Conservation (phyloP, 2,329 filamentous ascomycete genomes). For the Calonectria naviculata region DNA sequence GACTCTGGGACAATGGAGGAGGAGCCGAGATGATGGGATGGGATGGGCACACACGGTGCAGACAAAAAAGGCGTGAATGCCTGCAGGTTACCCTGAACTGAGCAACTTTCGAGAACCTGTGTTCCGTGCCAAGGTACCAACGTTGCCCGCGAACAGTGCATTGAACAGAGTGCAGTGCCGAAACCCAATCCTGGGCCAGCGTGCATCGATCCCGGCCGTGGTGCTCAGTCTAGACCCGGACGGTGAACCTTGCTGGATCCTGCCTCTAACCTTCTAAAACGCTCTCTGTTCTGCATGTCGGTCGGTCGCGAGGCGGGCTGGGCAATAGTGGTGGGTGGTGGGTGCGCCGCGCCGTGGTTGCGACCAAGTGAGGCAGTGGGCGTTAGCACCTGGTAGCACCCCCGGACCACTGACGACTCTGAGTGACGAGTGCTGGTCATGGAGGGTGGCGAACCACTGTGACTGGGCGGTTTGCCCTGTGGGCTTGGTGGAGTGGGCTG, state of each 20-base stretch:
- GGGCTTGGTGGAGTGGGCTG: constrained; percentile 17
- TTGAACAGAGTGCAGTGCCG: constrained; percentile 11
- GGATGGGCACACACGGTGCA: not conserved
- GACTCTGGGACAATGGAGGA: not conserved
- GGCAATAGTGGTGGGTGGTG: constrained; percentile 14
- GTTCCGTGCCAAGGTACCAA: constrained; percentile 1
- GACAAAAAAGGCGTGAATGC: not conserved
- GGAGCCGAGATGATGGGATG: not conserved
- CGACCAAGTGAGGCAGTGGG: constrained; percentile 35
- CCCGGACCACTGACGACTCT: constrained; percentile 24
- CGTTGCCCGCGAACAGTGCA: constrained; percentile 15
- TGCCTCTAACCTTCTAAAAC: constrained; percentile 20
- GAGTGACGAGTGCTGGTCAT: constrained; percentile 16
- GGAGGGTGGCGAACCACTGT: constrained; percentile 37
- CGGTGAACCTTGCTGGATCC: constrained; percentile 30
- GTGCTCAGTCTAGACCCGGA: constrained; percentile 19
- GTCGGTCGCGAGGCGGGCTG: constrained; percentile 24
- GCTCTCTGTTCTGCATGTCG: constrained; percentile 14
- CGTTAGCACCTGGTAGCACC: constrained; percentile 35
- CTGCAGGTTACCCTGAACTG: not conserved
- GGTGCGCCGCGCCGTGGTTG: constrained; percentile 13
- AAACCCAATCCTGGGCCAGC: constrained; percentile 15
- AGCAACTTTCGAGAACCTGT: constrained; percentile 2
- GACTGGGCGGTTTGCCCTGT: constrained; percentile 36
- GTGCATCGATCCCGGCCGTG: constrained; percentile 16